Percentiles rank a stretch among this genome's conserved stretches.
phyloP scores from a whole-genome alignment of 1,284 basidiomycete genomes.

The Ceratobasidium sp. region DNA sequence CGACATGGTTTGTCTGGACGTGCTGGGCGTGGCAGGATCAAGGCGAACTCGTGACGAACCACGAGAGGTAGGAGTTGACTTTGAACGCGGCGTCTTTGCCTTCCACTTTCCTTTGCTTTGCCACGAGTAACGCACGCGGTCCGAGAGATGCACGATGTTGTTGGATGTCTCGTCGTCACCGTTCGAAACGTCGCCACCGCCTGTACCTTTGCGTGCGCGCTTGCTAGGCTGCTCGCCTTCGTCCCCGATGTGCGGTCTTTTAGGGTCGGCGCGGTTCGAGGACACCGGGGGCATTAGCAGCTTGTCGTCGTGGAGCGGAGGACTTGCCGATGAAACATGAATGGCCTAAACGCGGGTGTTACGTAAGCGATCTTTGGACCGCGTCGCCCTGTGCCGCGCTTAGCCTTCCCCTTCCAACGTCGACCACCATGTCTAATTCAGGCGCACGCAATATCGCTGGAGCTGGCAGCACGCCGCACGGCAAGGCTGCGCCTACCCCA shows the following conservation, averaged over 20 bases:
- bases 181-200: constrained; percentile 8
- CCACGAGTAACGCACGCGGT: constrained; percentile 24
- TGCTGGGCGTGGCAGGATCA: neutral
- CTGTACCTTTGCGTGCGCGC: constrained; percentile 9
- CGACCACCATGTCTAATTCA: constrained; percentile 37
- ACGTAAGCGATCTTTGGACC: constrained; percentile 18
- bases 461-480: constrained; percentile 13
- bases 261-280: constrained; percentile 14
- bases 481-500: constrained; percentile 72
- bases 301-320: constrained; percentile 7
- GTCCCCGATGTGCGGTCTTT: constrained; percentile 30
- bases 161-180: constrained; percentile 7
- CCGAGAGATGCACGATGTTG: neutral
- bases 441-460: constrained; percentile 33
- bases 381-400: constrained; percentile 42
- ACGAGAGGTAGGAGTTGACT: neutral
- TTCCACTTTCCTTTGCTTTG: constrained; percentile 38
- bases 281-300: constrained; percentile 16
- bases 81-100: constrained; percentile 5
- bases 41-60: neutral
- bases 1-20: constrained; percentile 14
- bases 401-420: constrained; percentile 8
- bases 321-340: constrained; percentile 2
- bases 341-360: constrained; percentile 12
- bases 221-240: constrained; percentile 12